phyloP scores from a whole-genome alignment of 1,284 basidiomycete genomes.

The Boletus austroedulis region DNA sequence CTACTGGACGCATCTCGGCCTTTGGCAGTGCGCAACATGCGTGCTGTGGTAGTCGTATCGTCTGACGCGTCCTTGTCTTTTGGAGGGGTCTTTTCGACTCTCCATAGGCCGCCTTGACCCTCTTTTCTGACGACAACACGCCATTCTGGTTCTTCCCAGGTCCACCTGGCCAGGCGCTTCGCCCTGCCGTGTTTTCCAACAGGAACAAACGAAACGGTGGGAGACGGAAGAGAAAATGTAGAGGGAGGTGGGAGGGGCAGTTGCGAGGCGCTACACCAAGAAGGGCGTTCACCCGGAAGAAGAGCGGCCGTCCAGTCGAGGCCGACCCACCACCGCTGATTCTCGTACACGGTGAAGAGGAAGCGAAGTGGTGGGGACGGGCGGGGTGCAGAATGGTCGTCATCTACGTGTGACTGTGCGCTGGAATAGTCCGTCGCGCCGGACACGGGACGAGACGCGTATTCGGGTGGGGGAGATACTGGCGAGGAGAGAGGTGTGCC shows the following conservation, averaged over 20 bases:
- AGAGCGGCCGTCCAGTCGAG: conserved; percentile 93
- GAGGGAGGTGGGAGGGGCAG: conserved; percentile 63
- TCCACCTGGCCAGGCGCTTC: conserved; percentile 76
- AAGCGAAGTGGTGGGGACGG: conserved; percentile 57
- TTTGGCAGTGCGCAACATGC: too few species aligned
- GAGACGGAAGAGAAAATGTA: conserved; percentile 56
- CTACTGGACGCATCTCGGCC: too few species aligned
- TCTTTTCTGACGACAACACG: conserved; percentile 64
- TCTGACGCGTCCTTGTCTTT: conserved; percentile 47
- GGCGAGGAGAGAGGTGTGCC: conserved; percentile 52
- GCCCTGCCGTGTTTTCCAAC: conserved; percentile 42
- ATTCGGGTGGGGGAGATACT: conserved; percentile 36
- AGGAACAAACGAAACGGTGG: conserved; percentile 39
- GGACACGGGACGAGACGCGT: conserved; percentile 30
- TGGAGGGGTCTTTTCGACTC: conserved; percentile 61
- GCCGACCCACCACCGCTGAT: conserved; percentile 93
- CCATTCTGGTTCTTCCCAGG: conserved; percentile 89
- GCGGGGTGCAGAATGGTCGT: conserved; percentile 17
- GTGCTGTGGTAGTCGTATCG: conserved; percentile 30
- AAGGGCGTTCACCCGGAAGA: conserved; percentile 85
- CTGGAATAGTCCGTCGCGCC: too few species aligned
- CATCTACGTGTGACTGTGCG: conserved; percentile 13
- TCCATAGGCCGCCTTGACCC: conserved; percentile 40
- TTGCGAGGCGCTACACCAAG: conserved; percentile 72
- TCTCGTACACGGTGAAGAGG: conserved; percentile 87